Percentiles rank a stretch among this genome's conserved stretches.
phyloP scores from a whole-genome alignment of 1,284 basidiomycete genomes.

The Ustilago sp. region DNA sequence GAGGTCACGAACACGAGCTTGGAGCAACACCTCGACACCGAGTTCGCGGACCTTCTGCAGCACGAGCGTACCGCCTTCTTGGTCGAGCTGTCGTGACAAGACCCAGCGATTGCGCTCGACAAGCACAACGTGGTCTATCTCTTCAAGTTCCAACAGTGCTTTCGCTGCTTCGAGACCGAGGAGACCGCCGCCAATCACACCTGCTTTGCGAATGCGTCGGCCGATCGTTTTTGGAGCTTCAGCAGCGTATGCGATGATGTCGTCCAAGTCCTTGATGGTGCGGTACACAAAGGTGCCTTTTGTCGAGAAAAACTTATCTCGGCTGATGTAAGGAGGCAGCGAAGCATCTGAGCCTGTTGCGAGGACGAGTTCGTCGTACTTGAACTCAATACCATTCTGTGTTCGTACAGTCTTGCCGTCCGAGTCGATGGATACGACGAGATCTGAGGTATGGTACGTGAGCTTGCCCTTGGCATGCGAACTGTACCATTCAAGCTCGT shows the following conservation, averaged over 20 bases:
- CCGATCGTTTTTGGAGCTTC: constrained; percentile 46
- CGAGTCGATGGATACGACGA: constrained; percentile 73
- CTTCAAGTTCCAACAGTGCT: constrained; percentile 76
- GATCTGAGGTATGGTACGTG: constrained; percentile 61
- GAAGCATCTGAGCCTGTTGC: constrained; percentile 79
- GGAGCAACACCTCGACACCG: constrained; percentile 76
- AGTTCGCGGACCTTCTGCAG: constrained; percentile 77
- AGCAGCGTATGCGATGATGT: constrained; percentile 55
- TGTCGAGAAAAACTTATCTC: constrained; percentile 71
- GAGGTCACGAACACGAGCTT: constrained; percentile 72
- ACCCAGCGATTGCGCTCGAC: constrained; percentile 77
- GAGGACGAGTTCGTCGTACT: constrained; percentile 75
- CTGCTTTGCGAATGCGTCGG: constrained; percentile 69
- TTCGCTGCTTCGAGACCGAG: constrained; percentile 82
- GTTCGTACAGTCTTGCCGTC: constrained; percentile 73
- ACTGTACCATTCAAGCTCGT: constrained; percentile 76
- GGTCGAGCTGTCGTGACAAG: constrained; percentile 79
- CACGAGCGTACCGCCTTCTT: constrained; percentile 78
- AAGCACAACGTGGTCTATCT: constrained; percentile 73
- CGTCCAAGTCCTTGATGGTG: constrained; percentile 72
- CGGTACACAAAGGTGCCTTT: constrained; percentile 80
- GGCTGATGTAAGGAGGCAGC: constrained; percentile 76
- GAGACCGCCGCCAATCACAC: constrained; percentile 79
- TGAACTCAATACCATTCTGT: constrained; percentile 73
- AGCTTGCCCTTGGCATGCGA: constrained; percentile 64